phyloP scores from a whole-genome alignment of 192 early-diverging fungal species.

The Obelidium mucronatum region DNA sequence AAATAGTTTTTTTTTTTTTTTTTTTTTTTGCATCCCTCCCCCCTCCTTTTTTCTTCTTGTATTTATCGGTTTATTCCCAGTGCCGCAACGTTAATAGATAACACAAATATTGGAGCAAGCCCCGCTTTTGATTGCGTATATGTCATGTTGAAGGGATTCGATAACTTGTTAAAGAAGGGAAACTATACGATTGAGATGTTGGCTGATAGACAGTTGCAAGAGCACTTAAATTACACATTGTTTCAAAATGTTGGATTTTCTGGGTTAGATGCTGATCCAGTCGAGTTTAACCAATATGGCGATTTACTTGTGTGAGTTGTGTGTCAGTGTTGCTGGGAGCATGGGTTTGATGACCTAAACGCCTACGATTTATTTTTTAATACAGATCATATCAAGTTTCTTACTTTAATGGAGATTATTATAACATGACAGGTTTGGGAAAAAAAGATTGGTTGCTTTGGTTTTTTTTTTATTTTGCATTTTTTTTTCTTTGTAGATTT shows the following conservation, averaged over 20 bases:
- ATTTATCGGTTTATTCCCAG: background rate
- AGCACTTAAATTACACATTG: slow-evolving; percentile 2
- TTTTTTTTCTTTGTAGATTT: too few species aligned
- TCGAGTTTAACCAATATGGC: background rate
- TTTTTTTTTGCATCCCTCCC: background rate
- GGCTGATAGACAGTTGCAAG: background rate
- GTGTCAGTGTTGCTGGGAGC: too few species aligned
- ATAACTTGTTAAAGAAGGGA: background rate
- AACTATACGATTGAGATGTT: background rate
- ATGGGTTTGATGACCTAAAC: too few species aligned
- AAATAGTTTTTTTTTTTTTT: background rate
- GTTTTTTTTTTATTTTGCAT: background rate
- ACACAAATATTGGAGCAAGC: background rate
- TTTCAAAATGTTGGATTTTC: slow-evolving; percentile 6
- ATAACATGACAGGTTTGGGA: background rate
- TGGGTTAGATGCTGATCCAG: background rate
- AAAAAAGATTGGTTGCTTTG: background rate
- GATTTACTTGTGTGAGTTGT: slow-evolving; percentile 4
- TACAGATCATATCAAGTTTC: slow-evolving; percentile 13
- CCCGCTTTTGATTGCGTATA: slow-evolving; percentile 13
- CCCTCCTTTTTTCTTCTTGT: background rate
- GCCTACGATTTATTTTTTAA: too few species aligned
- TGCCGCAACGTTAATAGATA: background rate
- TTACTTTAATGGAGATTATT: slow-evolving; percentile 11
- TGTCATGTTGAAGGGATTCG: slow-evolving; percentile 13